Evolutionary conservation across 2,329 filamentous ascomycete genomes (phyloP), one percentile per base, ranked within the genome.

Genomic region (Dactylellina leptospora): DNA sequence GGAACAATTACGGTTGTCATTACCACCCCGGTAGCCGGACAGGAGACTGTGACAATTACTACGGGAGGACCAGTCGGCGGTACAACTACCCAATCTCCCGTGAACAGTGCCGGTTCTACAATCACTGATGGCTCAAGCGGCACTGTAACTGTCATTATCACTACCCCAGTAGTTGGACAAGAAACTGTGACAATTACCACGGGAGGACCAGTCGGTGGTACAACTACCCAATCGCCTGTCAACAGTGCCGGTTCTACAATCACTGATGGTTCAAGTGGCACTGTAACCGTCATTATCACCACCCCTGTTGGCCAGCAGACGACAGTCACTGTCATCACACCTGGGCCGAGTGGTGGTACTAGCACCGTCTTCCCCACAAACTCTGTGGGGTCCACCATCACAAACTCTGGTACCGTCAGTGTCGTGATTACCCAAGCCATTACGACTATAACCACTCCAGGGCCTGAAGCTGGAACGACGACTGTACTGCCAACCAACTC

Each of bases 211-310:
- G 36, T 13, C 9, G 23, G 30, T 11, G 18, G 3, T 20, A 27
- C 16, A 10, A 38, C 50, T 16, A 54, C 50, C 1, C 13, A 38
- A 4, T 54, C 11, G 16, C 50, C 50, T 13, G 40, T 18, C 20
- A 25, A 54, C 18, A 20, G 4, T 2, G 11, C 10, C 11, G 50
- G 50, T 13, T 10, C 3, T 11, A 54, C 50, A 3, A 40, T 54
- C 13, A 54, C 50, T 2, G 50, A 54, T 16, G 50, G 50, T 10
- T n/a, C n/a, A n/a, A 22, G n/a, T 16, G 48, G 25, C 16, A 56
- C 51, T 28, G 44, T 56, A 2, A 56, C 51, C 8, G 33, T 56
- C 22, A 40, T 56, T 22, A 22, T 10, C n/a, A 13, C 23, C 18
- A 36, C 13, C 10, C n/a, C n/a, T n/a, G 30, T 54, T 5, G n/a